Evolutionary conservation across 2,329 filamentous ascomycete species (phyloP).

Genomic region (Scytalidium sp.): DNA sequence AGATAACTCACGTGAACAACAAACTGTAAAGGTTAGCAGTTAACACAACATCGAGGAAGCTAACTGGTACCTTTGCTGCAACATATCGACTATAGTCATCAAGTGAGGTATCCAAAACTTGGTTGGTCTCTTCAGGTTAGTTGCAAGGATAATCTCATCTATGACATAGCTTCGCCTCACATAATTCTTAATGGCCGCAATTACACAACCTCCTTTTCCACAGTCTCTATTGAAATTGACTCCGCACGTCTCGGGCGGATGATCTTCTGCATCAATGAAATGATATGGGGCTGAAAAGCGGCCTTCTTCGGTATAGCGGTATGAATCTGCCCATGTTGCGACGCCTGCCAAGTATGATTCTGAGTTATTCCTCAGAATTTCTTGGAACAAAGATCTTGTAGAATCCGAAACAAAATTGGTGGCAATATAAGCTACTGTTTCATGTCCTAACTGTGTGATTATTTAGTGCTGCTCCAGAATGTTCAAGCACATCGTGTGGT

Average conservation of each 20-base stretch:
- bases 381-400: slow-evolving; percentile 55
- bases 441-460: slow-evolving; percentile 50
- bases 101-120: slow-evolving; percentile 29
- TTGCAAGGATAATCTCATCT: slow-evolving; percentile 45
- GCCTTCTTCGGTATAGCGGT: slow-evolving; percentile 60
- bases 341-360: slow-evolving; percentile 59
- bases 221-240: slow-evolving; percentile 61
- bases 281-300: slow-evolving; percentile 61
- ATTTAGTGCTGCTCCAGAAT: not conserved
- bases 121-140: slow-evolving; percentile 31
- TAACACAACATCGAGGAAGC: not conserved
- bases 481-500: not conserved
- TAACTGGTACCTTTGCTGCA: slow-evolving; percentile 48
- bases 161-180: slow-evolving; percentile 14
- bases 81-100: slow-evolving; percentile 46
- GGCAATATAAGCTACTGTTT: slow-evolving; percentile 63
- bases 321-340: slow-evolving; percentile 64
- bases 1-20: slow-evolving; percentile 27
- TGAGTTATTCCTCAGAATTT: slow-evolving; percentile 51
- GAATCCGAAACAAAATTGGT: slow-evolving; percentile 54
- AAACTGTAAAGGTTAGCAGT: slow-evolving; percentile 19
- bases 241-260: slow-evolving; percentile 54
- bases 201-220: slow-evolving; percentile 58
- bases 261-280: slow-evolving; percentile 67
- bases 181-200: slow-evolving; percentile 38